Percentiles rank a stretch among this genome's conserved stretches.
Conservation (phyloP, 192 early-diverging fungal genomes). For the Phycomyces blakesleeanus region DNA sequence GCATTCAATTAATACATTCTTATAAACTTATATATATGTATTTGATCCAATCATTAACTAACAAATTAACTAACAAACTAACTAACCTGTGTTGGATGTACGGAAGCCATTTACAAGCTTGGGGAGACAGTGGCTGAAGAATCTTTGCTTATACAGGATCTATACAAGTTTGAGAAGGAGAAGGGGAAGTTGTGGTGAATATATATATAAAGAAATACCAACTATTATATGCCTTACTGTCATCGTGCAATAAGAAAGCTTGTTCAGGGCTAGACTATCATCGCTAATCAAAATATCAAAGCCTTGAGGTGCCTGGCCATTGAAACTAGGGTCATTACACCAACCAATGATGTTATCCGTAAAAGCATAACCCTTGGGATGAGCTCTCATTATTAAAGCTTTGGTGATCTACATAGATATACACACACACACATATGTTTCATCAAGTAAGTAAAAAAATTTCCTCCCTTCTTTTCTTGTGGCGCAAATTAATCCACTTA, state of each 20-base stretch:
- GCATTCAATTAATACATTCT: too few relatives aligned
- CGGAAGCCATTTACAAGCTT: constrained; percentile 58
- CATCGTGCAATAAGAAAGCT: constrained; percentile 60
- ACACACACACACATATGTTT: too few relatives aligned
- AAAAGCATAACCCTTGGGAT: constrained; percentile 51
- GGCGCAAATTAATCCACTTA: constrained; percentile 6
- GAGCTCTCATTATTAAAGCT: constrained; percentile 55
- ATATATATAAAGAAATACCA: not conserved
- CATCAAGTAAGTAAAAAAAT: not conserved
- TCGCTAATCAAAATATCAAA: constrained; percentile 77
- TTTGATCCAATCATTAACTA: not conserved
- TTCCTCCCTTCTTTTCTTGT: not conserved
- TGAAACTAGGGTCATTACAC: constrained; percentile 41
- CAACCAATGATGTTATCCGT: constrained; percentile 48
- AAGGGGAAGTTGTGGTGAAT: not conserved
- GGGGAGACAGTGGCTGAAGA: constrained; percentile 77
- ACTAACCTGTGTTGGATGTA: constrained; percentile 33
- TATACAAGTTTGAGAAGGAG: constrained; percentile 23
- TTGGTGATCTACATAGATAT: constrained; percentile 55
- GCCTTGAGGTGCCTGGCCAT: constrained; percentile 56
- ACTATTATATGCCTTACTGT: constrained; percentile 38
- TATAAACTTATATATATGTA: too few relatives aligned
- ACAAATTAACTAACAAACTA: not conserved
- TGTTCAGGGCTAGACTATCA: constrained; percentile 65
- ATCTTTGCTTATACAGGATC: constrained; percentile 80